Conservation (phyloP, 805 yeast species). For the Pichia paraexigua region DNA sequence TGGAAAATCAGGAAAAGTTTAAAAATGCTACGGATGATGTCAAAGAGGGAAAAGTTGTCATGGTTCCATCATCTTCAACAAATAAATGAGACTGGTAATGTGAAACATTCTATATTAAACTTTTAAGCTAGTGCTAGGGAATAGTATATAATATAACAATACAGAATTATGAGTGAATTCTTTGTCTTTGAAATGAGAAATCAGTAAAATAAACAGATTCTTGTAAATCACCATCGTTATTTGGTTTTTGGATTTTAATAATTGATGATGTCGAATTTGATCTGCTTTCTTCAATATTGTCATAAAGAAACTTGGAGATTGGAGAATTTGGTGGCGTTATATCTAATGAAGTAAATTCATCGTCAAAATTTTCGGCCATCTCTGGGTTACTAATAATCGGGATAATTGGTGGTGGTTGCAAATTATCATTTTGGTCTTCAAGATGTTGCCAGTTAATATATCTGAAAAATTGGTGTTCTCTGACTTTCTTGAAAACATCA, state of each 20-base stretch:
- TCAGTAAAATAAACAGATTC: slow-evolving; percentile 29
- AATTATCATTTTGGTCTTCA: slow-evolving; percentile 37
- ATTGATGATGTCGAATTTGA: slow-evolving; percentile 27
- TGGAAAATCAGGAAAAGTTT: slow-evolving; percentile 67
- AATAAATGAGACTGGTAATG: background rate
- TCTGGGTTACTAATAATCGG: slow-evolving; percentile 77
- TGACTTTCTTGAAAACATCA: slow-evolving; percentile 37
- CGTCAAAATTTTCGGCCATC: slow-evolving; percentile 77
- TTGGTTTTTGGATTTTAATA: slow-evolving; percentile 26
- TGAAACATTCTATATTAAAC: background rate
- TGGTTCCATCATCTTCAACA: slow-evolving; percentile 21
- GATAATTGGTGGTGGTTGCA: slow-evolving; percentile 75
- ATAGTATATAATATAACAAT: background rate
- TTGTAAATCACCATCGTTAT: slow-evolving; percentile 17
- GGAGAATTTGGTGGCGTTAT: slow-evolving; percentile 35
- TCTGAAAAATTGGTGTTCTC: slow-evolving; percentile 68
- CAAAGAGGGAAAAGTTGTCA: slow-evolving; percentile 58
- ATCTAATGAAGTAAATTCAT: slow-evolving; percentile 67
- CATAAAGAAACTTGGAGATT: slow-evolving; percentile 20
- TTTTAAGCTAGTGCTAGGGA: background rate
- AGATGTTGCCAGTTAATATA: slow-evolving; percentile 62
- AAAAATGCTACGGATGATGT: slow-evolving; percentile 65
- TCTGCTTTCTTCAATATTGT: slow-evolving; percentile 24
- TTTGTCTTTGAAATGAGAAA: slow-evolving; percentile 26
- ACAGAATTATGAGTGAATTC: background rate